These are phyloP conservation scores for Aspergillus biplanus DNA, from an alignment of 495 filamentous ascomycete species.

Conservation along the genomic window DNA sequence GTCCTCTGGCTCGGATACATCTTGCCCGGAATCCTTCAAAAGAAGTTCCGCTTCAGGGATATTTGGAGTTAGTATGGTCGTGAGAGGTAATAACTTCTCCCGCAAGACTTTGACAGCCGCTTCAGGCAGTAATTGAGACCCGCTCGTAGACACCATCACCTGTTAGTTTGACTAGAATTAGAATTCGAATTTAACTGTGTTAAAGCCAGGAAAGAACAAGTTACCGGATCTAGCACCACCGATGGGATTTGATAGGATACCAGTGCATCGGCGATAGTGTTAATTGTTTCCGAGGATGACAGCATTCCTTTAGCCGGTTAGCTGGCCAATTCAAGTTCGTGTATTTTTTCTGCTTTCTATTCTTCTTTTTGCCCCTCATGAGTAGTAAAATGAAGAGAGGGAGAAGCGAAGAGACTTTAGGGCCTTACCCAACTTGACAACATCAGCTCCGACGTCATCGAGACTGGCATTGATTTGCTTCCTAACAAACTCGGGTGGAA, in stretches of 20 bases:
- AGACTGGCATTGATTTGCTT: slow-evolving; percentile 85
- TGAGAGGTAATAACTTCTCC: slow-evolving; percentile 68
- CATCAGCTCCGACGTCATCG: slow-evolving; percentile 82
- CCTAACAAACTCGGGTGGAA: slow-evolving; percentile 75
- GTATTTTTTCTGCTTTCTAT: no score
- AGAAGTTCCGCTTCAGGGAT: slow-evolving; percentile 84
- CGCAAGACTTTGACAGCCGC: slow-evolving; percentile 68
- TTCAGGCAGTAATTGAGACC: slow-evolving; percentile 72
- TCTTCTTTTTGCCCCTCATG: background rate
- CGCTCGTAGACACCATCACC: slow-evolving; percentile 93
- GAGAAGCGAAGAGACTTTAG: slow-evolving; percentile 7
- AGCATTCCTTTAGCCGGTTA: slow-evolving; percentile 75
- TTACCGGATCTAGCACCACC: slow-evolving; percentile 84
- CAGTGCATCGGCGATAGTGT: slow-evolving; percentile 72
- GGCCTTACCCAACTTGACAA: slow-evolving; percentile 84
- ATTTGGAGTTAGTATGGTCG: slow-evolving; percentile 88
- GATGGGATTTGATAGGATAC: slow-evolving; percentile 58
- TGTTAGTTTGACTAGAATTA: slow-evolving; percentile 34
- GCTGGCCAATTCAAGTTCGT: background rate
- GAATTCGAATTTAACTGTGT: background rate
- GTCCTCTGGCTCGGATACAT: slow-evolving; percentile 51
- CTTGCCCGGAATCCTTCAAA: slow-evolving; percentile 60
- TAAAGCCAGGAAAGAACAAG: slow-evolving; percentile 4
- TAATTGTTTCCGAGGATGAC: slow-evolving; percentile 74
- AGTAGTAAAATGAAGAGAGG: background rate